Percentiles rank a stretch among this genome's conserved stretches.
These are phyloP conservation scores for Eucalyptus marginata DNA, from an alignment of 345 rosid genomes.

Conservation along the genomic window DNA sequence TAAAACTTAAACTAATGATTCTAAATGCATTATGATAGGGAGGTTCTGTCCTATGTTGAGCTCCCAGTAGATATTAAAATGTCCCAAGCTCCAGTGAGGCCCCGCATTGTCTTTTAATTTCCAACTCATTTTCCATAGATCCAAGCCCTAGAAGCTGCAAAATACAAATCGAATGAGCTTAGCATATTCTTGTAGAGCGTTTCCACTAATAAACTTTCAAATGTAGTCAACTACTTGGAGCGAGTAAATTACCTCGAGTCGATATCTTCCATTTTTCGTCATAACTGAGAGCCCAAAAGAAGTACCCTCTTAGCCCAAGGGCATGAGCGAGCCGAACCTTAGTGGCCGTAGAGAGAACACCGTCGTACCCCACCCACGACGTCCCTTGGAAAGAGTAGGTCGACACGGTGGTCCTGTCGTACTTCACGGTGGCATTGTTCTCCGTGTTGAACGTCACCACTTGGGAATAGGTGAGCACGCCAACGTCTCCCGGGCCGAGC, in stretches of 20 bases:
- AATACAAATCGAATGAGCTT: neutral
- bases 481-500: neutral
- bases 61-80: neutral
- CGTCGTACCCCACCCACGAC: constrained; percentile 19
- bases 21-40: neutral
- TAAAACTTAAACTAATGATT: neutral
- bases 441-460: neutral
- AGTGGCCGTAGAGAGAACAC: neutral
- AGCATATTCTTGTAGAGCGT: too few relatives aligned
- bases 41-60: neutral
- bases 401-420: constrained; percentile 5
- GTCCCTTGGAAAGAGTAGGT: neutral
- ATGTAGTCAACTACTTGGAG: neutral
- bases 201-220: too few relatives aligned
- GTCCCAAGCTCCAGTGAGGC: neutral
- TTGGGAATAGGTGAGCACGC: neutral
- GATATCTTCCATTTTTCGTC: constrained; percentile 5
- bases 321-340: constrained; percentile 1
- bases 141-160: constrained; percentile 1
- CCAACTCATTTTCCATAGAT: neutral
- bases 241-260: neutral
- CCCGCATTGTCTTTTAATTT: neutral
- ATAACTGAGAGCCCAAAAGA: constrained; percentile 11
- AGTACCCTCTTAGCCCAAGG: constrained; percentile 6
- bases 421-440: neutral